These are phyloP conservation scores for Polymyxa betae DNA, from an alignment of 208 protist genomes.

Conservation along the genomic window DNA sequence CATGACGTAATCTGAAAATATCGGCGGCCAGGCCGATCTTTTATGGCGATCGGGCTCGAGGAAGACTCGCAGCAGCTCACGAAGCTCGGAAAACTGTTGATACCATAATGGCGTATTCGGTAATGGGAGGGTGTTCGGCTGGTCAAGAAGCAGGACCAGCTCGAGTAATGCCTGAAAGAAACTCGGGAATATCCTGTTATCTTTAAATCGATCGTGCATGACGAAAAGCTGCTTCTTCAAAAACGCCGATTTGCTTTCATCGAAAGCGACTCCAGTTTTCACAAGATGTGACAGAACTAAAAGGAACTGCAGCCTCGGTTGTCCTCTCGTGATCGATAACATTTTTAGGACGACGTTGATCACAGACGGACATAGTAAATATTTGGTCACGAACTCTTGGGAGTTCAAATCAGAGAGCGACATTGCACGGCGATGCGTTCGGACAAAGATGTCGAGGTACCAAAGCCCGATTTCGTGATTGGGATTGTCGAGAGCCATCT, in stretches of 20 bases:
- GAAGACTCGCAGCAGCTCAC: not conserved
- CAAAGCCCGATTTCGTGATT: not conserved
- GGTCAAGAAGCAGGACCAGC: constrained; percentile 46
- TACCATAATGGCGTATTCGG: not conserved
- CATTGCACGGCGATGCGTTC: not conserved
- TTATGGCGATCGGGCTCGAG: not conserved
- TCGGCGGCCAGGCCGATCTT: not conserved
- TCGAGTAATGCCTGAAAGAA: constrained; percentile 61
- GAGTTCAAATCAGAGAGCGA: not conserved
- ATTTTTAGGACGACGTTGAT: constrained; percentile 53
- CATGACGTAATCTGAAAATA: not conserved
- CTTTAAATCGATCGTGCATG: constrained; percentile 32
- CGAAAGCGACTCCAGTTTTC: constrained; percentile 17
- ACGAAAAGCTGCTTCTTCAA: not conserved
- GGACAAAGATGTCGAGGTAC: constrained; percentile 22
- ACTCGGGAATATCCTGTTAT: constrained; percentile 52
- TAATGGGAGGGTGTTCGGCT: not conserved
- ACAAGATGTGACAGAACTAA: constrained; percentile 49
- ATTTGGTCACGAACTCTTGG: not conserved
- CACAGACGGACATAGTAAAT: constrained; percentile 5
- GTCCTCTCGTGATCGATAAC: not conserved
- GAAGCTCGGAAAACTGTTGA: not conserved
- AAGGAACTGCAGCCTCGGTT: constrained; percentile 35
- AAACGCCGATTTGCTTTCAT: not conserved
- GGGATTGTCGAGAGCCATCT: not conserved